These are phyloP conservation scores for Pyrenophora tritici-repentis DNA, from an alignment of 2,329 filamentous ascomycete species.

Conservation along the genomic window DNA sequence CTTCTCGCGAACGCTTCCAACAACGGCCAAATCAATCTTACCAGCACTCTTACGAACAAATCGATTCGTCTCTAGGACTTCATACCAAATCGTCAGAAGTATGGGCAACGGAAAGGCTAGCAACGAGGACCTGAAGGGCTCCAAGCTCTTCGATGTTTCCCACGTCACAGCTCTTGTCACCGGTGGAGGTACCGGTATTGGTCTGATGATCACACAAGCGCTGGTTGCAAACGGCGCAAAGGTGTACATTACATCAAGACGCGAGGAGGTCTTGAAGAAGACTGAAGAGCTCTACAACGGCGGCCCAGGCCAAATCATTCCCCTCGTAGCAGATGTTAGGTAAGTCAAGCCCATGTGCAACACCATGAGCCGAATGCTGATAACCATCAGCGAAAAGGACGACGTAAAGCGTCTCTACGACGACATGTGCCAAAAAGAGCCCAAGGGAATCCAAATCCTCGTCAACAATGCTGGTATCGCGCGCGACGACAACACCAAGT, in stretches of 20 bases:
- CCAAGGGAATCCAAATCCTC: constrained; percentile 59
- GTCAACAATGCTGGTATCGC: constrained; percentile 62
- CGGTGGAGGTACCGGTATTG: constrained; percentile 54
- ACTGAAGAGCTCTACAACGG: constrained; percentile 54
- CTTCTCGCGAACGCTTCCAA: constrained; percentile 27
- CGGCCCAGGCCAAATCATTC: constrained; percentile 55
- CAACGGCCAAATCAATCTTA: constrained; percentile 8
- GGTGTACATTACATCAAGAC: constrained; percentile 45
- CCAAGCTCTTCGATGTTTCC: constrained; percentile 53
- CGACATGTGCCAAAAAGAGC: constrained; percentile 53
- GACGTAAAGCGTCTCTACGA: constrained; percentile 51
- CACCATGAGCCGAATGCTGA: not conserved
- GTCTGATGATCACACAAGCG: constrained; percentile 68
- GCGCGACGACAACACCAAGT: constrained; percentile 58
- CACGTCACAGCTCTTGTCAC: constrained; percentile 54
- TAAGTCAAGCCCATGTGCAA: constrained; percentile 16
- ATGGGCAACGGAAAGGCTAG: constrained; percentile 44
- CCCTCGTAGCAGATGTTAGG: constrained; percentile 38
- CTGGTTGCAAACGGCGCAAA: constrained; percentile 67
- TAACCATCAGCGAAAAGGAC: constrained; percentile 51
- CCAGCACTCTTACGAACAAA: constrained; percentile 10
- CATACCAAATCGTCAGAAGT: constrained; percentile 31
- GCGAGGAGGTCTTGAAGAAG: constrained; percentile 43
- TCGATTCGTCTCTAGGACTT: constrained; percentile 19
- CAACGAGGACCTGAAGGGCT: constrained; percentile 49